Evolutionary conservation across 352 stramenopile species (phyloP).

Genomic region (Phytophthora tentaculata): DNA sequence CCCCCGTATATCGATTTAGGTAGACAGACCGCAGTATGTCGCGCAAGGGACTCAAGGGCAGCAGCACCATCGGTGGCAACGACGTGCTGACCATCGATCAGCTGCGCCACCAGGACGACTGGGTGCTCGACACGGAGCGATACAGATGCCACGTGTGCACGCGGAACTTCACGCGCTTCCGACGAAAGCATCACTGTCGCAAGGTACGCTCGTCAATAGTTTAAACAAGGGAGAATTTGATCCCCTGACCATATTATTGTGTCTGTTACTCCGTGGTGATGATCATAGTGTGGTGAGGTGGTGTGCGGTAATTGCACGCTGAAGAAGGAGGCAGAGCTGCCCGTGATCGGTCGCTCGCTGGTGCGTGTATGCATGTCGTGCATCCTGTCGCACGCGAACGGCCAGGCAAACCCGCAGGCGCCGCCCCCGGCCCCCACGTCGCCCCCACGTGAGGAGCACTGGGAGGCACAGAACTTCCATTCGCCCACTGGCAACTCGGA

Average conservation of each 20-base stretch:
- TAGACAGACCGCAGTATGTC: constrained; percentile 55
- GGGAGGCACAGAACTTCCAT: constrained; percentile 86
- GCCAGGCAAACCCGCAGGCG: constrained; percentile 76
- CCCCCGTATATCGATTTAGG: constrained; percentile 12
- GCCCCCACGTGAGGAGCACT: constrained; percentile 54
- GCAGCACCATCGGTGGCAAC: constrained; percentile 73
- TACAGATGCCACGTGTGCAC: constrained; percentile 90
- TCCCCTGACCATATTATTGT: constrained; percentile 6
- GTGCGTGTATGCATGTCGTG: constrained; percentile 91
- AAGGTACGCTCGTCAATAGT: constrained; percentile 49
- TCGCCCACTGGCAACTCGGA: constrained; percentile 83
- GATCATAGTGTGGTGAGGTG: constrained; percentile 80
- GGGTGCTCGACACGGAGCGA: constrained; percentile 87
- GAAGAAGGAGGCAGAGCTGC: constrained; percentile 88
- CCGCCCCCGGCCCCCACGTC: constrained; percentile 51
- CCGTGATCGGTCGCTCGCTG: constrained; percentile 83
- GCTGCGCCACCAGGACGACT: constrained; percentile 88
- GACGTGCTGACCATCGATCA: constrained; percentile 91
- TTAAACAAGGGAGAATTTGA: neutral
- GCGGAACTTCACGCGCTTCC: constrained; percentile 89
- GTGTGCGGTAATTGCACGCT: constrained; percentile 89
- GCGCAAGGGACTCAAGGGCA: constrained; percentile 74
- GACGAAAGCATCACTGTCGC: constrained; percentile 90
- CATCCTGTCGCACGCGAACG: constrained; percentile 86
- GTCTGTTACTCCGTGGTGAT: neutral